Percentiles rank a stretch among this genome's conserved stretches.
These are phyloP conservation scores for Macaranga tanarius DNA, from an alignment of 441 rosid species.

Conservation along the genomic window DNA sequence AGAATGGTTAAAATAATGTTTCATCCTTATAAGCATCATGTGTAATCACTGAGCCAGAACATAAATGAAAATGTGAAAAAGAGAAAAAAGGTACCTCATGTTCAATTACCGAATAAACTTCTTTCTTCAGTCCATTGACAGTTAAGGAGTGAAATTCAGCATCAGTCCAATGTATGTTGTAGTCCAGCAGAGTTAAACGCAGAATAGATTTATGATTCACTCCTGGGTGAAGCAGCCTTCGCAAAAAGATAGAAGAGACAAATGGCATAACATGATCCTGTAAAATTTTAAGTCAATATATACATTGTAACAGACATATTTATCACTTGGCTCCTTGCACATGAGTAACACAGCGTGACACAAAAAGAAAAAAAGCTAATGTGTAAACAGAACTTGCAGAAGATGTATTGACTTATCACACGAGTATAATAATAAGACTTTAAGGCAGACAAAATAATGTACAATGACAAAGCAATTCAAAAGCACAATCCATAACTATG, in stretches of 20 bases:
- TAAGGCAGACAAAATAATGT: not conserved
- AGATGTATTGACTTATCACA: not conserved
- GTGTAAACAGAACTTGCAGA: conserved; percentile 7
- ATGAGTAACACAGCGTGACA: not conserved
- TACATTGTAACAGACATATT: conserved; percentile 18
- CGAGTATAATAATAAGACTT: conserved; percentile 8
- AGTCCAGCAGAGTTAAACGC: conserved; percentile 72
- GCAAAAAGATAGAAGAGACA: conserved; percentile 78
- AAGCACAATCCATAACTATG: not conserved
- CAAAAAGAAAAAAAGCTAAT: not conserved
- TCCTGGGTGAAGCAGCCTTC: conserved; percentile 88
- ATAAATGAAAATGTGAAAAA: not conserved
- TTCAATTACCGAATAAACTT: conserved; percentile 72
- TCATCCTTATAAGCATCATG: not conserved
- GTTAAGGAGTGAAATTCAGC: conserved; percentile 84
- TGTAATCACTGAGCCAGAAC: not conserved
- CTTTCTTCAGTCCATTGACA: conserved; percentile 80
- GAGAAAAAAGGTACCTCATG: conserved; percentile 54
- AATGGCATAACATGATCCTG: conserved; percentile 82
- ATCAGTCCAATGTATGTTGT: conserved; percentile 78
- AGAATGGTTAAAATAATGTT: not conserved
- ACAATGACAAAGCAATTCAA: not conserved
- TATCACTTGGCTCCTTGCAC: conserved; percentile 4
- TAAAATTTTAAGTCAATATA: conserved; percentile 22
- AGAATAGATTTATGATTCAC: conserved; percentile 57